Evolutionary conservation across 192 early-diverging fungal genomes (phyloP).

Genomic region (Coemansia sp.): DNA sequence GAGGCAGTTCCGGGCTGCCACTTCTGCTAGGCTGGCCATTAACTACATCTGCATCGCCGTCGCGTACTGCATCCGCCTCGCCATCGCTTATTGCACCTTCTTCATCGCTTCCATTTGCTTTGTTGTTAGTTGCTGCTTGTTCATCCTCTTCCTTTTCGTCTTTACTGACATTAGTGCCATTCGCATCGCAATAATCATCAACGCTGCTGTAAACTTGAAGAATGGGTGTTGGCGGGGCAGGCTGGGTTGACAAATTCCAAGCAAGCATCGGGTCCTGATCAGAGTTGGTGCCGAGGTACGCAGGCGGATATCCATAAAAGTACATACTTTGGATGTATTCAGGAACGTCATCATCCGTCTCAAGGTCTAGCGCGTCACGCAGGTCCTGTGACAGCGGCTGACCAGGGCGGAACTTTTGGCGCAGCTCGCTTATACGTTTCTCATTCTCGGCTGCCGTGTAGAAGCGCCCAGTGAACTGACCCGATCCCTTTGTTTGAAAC

Average conservation of each 20-base stretch:
- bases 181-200: constrained; percentile 16
- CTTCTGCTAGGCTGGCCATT: background rate
- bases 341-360: constrained; percentile 21
- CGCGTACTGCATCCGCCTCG: constrained; percentile 10
- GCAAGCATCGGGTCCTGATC: constrained; percentile 38
- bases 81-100: constrained; percentile 21
- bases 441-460: constrained; percentile 36
- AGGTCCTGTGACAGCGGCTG: constrained; percentile 37
- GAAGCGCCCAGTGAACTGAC: constrained; percentile 30
- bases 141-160: background rate
- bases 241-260: background rate
- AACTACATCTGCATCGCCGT: constrained; percentile 1
- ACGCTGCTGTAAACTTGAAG: constrained; percentile 32
- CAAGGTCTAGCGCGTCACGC: constrained; percentile 29
- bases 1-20: background rate
- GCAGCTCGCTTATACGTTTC: constrained; percentile 29
- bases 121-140: background rate
- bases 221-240: constrained; percentile 15
- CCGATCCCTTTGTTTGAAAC: constrained; percentile 27
- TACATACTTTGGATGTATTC: constrained; percentile 41
- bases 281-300: constrained; percentile 28
- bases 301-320: constrained; percentile 41
- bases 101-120: background rate
- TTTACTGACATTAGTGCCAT: background rate
- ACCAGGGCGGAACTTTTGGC: constrained; percentile 29